Evolutionary conservation across 305 asterid genomes (phyloP), one percentile per base, ranked within the genome.

Genomic region (Withania somnifera): DNA sequence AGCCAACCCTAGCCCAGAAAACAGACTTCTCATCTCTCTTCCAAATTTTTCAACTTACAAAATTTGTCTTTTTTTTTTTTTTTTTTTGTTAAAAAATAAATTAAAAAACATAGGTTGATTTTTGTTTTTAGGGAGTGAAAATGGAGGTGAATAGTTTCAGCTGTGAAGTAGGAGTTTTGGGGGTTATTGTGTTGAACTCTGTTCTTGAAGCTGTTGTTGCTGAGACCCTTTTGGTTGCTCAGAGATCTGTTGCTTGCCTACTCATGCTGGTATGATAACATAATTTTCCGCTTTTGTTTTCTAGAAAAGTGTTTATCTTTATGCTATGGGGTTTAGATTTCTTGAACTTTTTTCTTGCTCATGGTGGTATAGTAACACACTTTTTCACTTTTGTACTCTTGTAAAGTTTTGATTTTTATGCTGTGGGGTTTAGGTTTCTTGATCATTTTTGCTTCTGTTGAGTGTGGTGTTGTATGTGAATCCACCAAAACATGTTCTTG

Each of bases 251-350:
- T 79, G 68, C 86, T 77, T 83, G 73, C 80, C 63, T 89, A 67
- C 84, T 87, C 78, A 67, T 83, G 81, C 81, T 90, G 96, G 96
- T 93, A 84, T 85, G 73, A 57, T 40, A 45, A 45, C 54, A 45
- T 24, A n/a, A 10, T 76, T 56, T 63, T 52, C 32, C 7, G 6
- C 45, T 54, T 61, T 30, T 38, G 22, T 78, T 26, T 73, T 60
- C 56, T 30, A 75, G 10, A 9, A 22, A 54, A 63, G 77, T 81
- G 83, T n/a, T 86, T 9, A 83, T 87, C 85, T 79, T 71, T 81
- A 64, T 83, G 81, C 45, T 60, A 83, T 66, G 86, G 86, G 82
- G 50, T 85, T 61, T 84, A 45, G 81, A 56, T 51, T 84, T 78
- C 79, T 32, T 87, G 64, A 79, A 79, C 69, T 78, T 30, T 30